Evolutionary conservation across 1,284 basidiomycete genomes (phyloP), one percentile per base, ranked within the genome.

Genomic region (Uromyces viciae-fabae): DNA sequence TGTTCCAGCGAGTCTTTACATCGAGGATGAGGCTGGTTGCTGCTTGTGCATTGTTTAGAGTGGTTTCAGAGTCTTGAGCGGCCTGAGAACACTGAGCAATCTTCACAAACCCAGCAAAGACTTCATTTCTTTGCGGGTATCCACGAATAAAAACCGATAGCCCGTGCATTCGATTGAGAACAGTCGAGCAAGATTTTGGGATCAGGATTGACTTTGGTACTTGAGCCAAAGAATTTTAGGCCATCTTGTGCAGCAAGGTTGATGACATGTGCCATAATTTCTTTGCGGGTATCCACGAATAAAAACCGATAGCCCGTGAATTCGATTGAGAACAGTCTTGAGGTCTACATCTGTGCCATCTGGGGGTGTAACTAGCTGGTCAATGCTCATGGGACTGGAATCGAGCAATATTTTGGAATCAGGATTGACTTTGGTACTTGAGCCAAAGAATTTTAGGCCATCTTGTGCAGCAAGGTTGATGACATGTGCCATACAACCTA

Each of bases 381-480:
- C n/a, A 25, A 66, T 31, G n/a, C 54, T 49, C 8, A 73, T 54
- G 4, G 25, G 5, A n/a, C 15, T 66, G 3, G 28, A 15, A 14
- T 9, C 22, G 38, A 42, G 5, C 31, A 28, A 9, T 15, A n/a
- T 33, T 31, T 56, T 33, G 15, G 25, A 2, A 31, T 56, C 54
- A 5, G 8, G 42, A 28, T 46, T 17, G 46, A 22, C 36, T 8
- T 31, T 46, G 28, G 9, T 28, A 19, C 43, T n/a, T n/a, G n/a
- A 17, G 31, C 33, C 60, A 40, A 74, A 74, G 7, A 74, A 31
- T 9, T 15, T 5, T 11, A 74, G 31, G 5, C 46, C 72, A 25
- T 52, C 49, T 15, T 58, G 43, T 2, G 72, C 72, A 54, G 72
- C 72, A 33, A 74, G 52, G 31, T 74, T 74, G 49, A 74, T 74